These are phyloP conservation scores for Ogataea hybrid DNA, from an alignment of 1,139 yeast species.

Conservation along the genomic window DNA sequence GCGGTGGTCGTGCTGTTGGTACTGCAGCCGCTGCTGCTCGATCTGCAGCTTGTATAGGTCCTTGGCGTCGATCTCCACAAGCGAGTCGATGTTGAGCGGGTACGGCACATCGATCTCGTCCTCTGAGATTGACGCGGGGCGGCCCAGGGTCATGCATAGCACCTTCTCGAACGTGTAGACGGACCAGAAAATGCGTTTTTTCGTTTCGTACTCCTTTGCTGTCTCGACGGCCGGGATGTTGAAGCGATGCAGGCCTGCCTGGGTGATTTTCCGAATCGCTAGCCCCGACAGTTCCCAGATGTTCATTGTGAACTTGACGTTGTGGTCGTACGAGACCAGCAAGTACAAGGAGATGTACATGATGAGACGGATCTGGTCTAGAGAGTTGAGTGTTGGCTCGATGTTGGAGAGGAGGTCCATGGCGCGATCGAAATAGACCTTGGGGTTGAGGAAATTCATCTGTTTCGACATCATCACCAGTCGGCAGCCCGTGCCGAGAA, in stretches of 20 bases:
- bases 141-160: constrained; percentile 41
- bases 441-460: constrained; percentile 9
- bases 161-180: constrained; percentile 45
- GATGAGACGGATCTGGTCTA: constrained; percentile 16
- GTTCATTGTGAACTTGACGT: constrained; percentile 13
- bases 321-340: constrained; percentile 16
- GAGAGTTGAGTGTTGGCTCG: background rate
- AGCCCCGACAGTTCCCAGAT: constrained; percentile 20
- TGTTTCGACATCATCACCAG: constrained; percentile 11
- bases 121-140: constrained; percentile 43
- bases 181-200: constrained; percentile 44
- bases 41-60: constrained; percentile 13
- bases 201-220: constrained; percentile 13
- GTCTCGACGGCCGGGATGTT: constrained; percentile 7
- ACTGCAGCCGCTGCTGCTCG: constrained; percentile 14
- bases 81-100: constrained; percentile 29
- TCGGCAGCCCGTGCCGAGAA: constrained; percentile 15
- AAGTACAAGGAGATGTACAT: constrained; percentile 17
- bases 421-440: constrained; percentile 14
- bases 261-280: constrained; percentile 17
- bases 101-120: constrained; percentile 43
- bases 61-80: constrained; percentile 2
- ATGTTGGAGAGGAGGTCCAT: constrained; percentile 7
- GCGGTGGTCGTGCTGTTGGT: constrained; percentile 10
- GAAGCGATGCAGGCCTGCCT: constrained; percentile 16